Evolutionary conservation across 768 basidiomycete genomes (phyloP).

Genomic region (Termitomyces sp.): DNA sequence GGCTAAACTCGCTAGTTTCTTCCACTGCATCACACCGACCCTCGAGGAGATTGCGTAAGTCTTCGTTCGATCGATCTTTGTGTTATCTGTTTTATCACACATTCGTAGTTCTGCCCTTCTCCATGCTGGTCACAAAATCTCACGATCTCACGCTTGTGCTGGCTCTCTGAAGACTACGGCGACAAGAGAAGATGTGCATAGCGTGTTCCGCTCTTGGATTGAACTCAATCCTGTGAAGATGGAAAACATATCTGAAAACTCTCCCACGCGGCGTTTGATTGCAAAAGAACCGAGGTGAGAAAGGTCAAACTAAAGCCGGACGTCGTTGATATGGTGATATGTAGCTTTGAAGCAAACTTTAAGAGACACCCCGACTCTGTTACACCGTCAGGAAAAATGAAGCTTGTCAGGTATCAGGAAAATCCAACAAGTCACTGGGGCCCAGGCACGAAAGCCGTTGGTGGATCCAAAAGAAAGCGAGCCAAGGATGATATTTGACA

Average conservation of each 20-base stretch:
- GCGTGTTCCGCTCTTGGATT: conserved; percentile 82
- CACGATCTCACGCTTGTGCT: conserved; percentile 84
- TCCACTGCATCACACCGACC: conserved; percentile 76
- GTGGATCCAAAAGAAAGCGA: conserved; percentile 36
- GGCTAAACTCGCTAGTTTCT: conserved; percentile 67
- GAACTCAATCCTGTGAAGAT: conserved; percentile 76
- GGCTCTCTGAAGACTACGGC: conserved; percentile 93
- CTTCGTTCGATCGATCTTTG: not conserved
- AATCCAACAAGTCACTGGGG: conserved; percentile 96
- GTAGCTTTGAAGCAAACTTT: conserved; percentile 67
- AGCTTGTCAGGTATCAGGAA: conserved; percentile 83
- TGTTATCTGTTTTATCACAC: not conserved
- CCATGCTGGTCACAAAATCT: conserved; percentile 77
- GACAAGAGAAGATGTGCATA: conserved; percentile 61
- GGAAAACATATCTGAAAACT: conserved; percentile 72
- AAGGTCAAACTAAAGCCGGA: not conserved
- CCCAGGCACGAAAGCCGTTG: conserved; percentile 60
- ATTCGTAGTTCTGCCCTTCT: conserved; percentile 74
- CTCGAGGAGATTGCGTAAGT: conserved; percentile 72
- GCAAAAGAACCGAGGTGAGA: conserved; percentile 57
- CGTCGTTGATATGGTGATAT: not conserved
- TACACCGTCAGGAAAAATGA: conserved; percentile 56
- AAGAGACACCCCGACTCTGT: conserved; percentile 61
- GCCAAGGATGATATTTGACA: conserved; percentile 17
- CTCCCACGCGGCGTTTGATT: conserved; percentile 68